Evolutionary conservation across 805 yeast species (phyloP).

Genomic region (Sugiyamaella chiloensis): DNA sequence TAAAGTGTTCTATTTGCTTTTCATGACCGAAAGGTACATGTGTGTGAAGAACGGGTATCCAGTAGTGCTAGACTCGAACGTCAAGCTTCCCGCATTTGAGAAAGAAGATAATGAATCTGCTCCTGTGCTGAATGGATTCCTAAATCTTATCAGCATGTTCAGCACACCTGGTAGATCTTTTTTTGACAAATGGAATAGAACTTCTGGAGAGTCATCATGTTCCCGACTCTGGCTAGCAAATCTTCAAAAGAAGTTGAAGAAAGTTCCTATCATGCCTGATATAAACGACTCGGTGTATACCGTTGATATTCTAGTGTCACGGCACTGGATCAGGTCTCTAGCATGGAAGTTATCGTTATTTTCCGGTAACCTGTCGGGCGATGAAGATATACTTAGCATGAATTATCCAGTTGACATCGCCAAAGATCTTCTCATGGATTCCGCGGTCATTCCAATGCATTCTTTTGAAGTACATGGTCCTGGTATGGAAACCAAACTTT

Average conservation of each 20-base stretch:
- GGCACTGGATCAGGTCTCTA: conserved; percentile 19
- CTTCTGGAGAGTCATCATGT: conserved; percentile 2
- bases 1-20: conserved; percentile 14
- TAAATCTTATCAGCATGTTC: conserved; percentile 16
- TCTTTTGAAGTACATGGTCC: conserved; percentile 20
- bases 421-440: conserved; percentile 11
- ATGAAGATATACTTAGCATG: conserved; percentile 9
- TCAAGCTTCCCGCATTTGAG: conserved; percentile 13
- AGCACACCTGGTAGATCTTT: conserved; percentile 15
- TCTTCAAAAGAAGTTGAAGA: conserved; percentile 11
- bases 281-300: conserved; percentile 10
- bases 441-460: conserved; percentile 7
- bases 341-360: conserved; percentile 17
- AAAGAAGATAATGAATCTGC: conserved; percentile 9
- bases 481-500: conserved; percentile 18
- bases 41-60: conserved; percentile 17
- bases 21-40: conserved; percentile 18
- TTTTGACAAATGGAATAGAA: conserved; percentile 12
- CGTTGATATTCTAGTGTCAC: conserved; percentile 18
- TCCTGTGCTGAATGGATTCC: conserved; percentile 10
- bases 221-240: conserved; percentile 11
- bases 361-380: conserved; percentile 8
- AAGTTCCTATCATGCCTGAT: conserved; percentile 4
- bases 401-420: conserved; percentile 17
- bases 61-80: conserved; percentile 11